Evolutionary conservation across 2,329 filamentous ascomycete genomes (phyloP).

Genomic region (Fusarium luffae): DNA sequence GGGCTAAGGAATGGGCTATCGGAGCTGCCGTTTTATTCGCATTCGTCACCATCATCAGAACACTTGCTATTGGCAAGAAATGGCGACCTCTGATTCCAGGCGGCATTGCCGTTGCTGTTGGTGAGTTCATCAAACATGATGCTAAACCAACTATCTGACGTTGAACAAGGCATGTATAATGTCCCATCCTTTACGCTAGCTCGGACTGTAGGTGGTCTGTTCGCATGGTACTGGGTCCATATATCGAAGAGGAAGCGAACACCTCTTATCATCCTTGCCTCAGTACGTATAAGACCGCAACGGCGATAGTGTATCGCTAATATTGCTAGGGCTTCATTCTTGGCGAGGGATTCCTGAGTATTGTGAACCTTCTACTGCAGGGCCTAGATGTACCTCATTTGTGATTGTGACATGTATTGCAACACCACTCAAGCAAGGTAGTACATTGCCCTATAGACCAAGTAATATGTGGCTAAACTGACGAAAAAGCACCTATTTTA

Average conservation of each 20-base stretch:
- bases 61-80: slow-evolving; percentile 62
- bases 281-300: slow-evolving; percentile 56
- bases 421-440: neutral
- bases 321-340: slow-evolving; percentile 79
- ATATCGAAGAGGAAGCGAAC: slow-evolving; percentile 69
- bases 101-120: slow-evolving; percentile 94
- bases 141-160: slow-evolving; percentile 15
- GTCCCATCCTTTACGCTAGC: slow-evolving; percentile 95
- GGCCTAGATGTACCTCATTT: slow-evolving; percentile 81
- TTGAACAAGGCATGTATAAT: slow-evolving; percentile 85
- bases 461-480: neutral
- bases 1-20: slow-evolving; percentile 83
- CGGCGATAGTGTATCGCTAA: slow-evolving; percentile 13
- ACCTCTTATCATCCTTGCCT: slow-evolving; percentile 87
- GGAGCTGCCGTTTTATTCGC: slow-evolving; percentile 81
- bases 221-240: slow-evolving; percentile 81
- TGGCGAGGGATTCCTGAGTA: slow-evolving; percentile 91
- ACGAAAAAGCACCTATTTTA: slow-evolving; percentile 51
- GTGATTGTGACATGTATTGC: slow-evolving; percentile 46
- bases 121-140: slow-evolving; percentile 54
- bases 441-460: neutral
- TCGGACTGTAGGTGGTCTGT: slow-evolving; percentile 79
- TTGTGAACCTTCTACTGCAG: slow-evolving; percentile 86
- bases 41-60: slow-evolving; percentile 75
- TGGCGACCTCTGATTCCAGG: slow-evolving; percentile 87